These are phyloP conservation scores for Triadica sebifera DNA, from an alignment of 345 rosid genomes.

Conservation along the genomic window DNA sequence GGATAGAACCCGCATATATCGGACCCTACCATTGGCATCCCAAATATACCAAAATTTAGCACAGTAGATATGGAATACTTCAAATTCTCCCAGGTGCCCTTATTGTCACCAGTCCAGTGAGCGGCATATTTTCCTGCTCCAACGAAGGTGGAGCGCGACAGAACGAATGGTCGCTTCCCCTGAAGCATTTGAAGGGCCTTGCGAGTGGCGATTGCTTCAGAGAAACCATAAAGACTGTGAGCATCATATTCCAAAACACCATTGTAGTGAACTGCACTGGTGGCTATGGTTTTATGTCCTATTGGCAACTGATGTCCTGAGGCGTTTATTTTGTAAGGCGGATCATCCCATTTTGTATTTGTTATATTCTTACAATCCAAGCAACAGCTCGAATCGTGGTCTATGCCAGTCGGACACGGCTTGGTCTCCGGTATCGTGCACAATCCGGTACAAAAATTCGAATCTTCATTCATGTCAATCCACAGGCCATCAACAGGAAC, in stretches of 20 bases:
- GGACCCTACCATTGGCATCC: constrained; percentile 95
- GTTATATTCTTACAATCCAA: constrained; percentile 97
- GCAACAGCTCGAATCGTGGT: constrained; percentile 93
- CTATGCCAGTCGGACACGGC: constrained; percentile 70
- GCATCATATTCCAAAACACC: constrained; percentile 92
- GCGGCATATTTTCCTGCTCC: constrained; percentile 93
- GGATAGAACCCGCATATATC: constrained; percentile 97
- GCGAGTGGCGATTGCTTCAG: constrained; percentile 85
- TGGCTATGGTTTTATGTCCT: constrained; percentile 89
- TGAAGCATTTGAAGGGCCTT: constrained; percentile 65
- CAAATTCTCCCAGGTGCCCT: constrained; percentile 91
- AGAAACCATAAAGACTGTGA: constrained; percentile 88
- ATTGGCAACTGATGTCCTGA: constrained; percentile 68
- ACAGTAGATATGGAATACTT: constrained; percentile 81
- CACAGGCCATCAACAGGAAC: constrained; percentile 88
- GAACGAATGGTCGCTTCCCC: constrained; percentile 87
- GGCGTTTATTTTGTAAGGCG: constrained; percentile 95
- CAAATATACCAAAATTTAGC: constrained; percentile 89
- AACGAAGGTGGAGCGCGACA: constrained; percentile 79
- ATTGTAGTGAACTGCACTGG: constrained; percentile 89
- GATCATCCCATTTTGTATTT: constrained; percentile 83
- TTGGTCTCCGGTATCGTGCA: constrained; percentile 66
- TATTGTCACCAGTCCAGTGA: constrained; percentile 95
- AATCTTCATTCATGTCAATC: constrained; percentile 98
- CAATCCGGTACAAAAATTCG: constrained; percentile 79